Conservation (phyloP, 768 basidiomycete genomes). For the Cyclocybe cylindracea region DNA sequence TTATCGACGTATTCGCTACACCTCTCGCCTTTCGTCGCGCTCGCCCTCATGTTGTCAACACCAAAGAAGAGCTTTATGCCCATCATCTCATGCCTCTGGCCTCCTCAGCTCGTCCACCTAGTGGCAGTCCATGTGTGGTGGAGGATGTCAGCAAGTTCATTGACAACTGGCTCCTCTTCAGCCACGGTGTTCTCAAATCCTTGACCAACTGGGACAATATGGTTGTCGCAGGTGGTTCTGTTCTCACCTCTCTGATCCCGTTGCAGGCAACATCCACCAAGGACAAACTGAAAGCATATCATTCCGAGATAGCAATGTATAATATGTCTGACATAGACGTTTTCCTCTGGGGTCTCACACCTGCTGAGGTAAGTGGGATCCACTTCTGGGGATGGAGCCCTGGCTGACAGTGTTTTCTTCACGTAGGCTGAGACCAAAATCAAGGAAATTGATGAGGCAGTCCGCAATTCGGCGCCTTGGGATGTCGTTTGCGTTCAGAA, state of each 20-base stretch:
- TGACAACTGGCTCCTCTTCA: conserved; percentile 47
- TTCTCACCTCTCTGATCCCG: conserved; percentile 42
- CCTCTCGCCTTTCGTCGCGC: too few species aligned
- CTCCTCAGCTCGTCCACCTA: too few species aligned
- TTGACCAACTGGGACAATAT: conserved; percentile 52
- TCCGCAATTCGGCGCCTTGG: conserved; percentile 49
- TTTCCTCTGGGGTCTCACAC: conserved; percentile 46
- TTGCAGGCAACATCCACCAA: conserved; percentile 43
- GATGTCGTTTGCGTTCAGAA: conserved; percentile 54
- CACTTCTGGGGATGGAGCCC: not conserved
- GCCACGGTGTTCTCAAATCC: conserved; percentile 42
- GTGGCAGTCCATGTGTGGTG: too few species aligned
- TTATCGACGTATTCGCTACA: too few species aligned
- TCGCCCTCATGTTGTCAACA: too few species aligned
- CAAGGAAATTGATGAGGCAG: conserved; percentile 43
- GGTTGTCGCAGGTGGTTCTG: conserved; percentile 45
- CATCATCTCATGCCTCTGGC: too few species aligned
- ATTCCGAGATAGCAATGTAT: too few species aligned
- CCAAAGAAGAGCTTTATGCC: too few species aligned
- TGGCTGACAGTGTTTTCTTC: not conserved
- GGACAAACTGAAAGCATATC: too few species aligned
- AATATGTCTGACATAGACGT: conserved; percentile 49
- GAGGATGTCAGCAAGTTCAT: conserved; percentile 42
- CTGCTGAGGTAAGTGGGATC: conserved; percentile 31
- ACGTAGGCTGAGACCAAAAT: conserved; percentile 45